Evolutionary conservation across 371 early-diverging fungal genomes (phyloP).

Genomic region (Mortierella sp.): DNA sequence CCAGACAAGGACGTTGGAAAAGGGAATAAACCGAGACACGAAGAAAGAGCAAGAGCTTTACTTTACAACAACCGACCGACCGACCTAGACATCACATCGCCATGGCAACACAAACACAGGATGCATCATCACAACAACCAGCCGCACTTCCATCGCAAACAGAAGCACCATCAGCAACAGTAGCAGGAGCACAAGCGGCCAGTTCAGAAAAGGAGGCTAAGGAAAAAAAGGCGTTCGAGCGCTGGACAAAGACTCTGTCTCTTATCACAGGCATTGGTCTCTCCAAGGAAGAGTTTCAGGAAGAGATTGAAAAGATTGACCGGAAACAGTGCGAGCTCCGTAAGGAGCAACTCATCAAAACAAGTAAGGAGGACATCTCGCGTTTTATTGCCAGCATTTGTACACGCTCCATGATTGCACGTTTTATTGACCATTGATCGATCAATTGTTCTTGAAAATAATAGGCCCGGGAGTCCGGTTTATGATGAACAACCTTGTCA

Average conservation of each 20-base stretch:
- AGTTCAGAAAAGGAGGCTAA: constrained; percentile 30
- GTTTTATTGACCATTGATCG: not conserved
- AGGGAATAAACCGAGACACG: not conserved
- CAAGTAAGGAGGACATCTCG: constrained; percentile 62
- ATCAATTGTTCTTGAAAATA: not conserved
- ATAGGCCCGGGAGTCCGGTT: constrained; percentile 87
- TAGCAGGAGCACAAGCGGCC: constrained; percentile 11
- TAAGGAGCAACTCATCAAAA: constrained; percentile 79
- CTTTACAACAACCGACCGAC: not conserved
- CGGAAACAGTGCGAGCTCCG: constrained; percentile 77
- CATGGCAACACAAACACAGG: constrained; percentile 20
- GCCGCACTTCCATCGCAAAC: not conserved
- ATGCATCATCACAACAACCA: constrained; percentile 6
- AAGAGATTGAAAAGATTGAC: constrained; percentile 68
- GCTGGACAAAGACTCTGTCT: constrained; percentile 69
- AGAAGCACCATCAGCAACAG: not conserved
- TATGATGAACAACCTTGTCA: constrained; percentile 83
- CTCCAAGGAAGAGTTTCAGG: constrained; percentile 64
- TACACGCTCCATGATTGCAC: not conserved
- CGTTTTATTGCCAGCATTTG: not conserved
- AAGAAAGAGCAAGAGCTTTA: not conserved
- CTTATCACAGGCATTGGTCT: constrained; percentile 77
- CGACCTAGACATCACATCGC: not conserved
- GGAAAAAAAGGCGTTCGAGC: constrained; percentile 61
- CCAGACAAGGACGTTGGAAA: not conserved